Percentiles rank a stretch among this genome's conserved stretches.
Evolutionary conservation across 805 yeast genomes (phyloP).

Genomic region (Osmozyma mogii): DNA sequence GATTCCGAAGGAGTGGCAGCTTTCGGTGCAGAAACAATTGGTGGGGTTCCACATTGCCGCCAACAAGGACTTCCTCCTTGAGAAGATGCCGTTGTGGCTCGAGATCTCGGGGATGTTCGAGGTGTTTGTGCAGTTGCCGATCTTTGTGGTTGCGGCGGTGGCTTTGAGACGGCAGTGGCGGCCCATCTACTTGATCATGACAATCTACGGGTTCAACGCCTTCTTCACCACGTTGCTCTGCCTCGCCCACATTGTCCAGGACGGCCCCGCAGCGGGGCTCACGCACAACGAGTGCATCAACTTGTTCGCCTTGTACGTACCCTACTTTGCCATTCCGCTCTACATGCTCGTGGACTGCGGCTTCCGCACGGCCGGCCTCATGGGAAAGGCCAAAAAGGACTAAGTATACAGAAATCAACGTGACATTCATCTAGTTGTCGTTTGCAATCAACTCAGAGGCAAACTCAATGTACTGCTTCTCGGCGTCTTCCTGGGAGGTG

Average conservation of each 20-base stretch:
- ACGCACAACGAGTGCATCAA: conserved; percentile 27
- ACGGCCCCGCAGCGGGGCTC: conserved; percentile 33
- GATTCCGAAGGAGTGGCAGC: conserved; percentile 45
- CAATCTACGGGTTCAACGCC: conserved; percentile 78
- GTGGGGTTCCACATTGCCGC: conserved; percentile 50
- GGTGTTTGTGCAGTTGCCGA: conserved; percentile 68
- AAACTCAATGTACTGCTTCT: conserved; percentile 62
- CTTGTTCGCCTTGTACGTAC: conserved; percentile 50
- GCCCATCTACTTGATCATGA: conserved; percentile 28
- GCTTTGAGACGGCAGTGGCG: conserved; percentile 9
- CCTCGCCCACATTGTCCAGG: conserved; percentile 38
- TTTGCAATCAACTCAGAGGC: conserved; percentile 55
- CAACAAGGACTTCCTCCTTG: conserved; percentile 68
- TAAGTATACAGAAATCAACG: too few relatives aligned
- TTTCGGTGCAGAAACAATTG: conserved; percentile 40
- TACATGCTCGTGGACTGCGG: conserved; percentile 41
- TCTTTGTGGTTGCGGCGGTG: conserved; percentile 46
- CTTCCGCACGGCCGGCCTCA: background rate
- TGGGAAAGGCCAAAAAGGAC: background rate
- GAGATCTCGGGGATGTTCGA: conserved; percentile 65
- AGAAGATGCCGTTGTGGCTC: conserved; percentile 64
- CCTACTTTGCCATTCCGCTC: conserved; percentile 65
- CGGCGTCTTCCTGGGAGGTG: conserved; percentile 83
- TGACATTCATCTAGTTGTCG: conserved; percentile 23
- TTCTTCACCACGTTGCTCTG: conserved; percentile 72